phyloP scores from a whole-genome alignment of 257 asterid genomes.

The Scutellaria galericulata region DNA sequence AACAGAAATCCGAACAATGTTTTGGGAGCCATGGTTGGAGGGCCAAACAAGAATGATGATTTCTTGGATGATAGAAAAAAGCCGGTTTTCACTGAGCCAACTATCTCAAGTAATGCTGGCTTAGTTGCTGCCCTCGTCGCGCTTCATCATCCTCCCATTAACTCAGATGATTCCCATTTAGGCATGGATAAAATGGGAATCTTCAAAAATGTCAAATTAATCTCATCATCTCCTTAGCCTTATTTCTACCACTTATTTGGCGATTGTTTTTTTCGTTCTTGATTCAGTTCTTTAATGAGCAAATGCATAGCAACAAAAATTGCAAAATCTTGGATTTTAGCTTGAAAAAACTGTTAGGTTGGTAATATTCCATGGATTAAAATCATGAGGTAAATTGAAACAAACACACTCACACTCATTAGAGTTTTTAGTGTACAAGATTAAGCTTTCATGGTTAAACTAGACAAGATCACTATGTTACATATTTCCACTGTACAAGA shows the following conservation, averaged over 20 bases:
- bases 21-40: no score
- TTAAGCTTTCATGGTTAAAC: constrained; percentile 15
- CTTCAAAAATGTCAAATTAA: constrained; percentile 46
- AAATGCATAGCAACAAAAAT: background rate
- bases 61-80: constrained; percentile 52
- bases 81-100: constrained; percentile 56
- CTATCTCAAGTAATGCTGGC: constrained; percentile 60
- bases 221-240: background rate
- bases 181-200: constrained; percentile 59
- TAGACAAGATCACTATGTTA: constrained; percentile 29
- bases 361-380: background rate
- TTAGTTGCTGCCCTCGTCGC: constrained; percentile 62
- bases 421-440: background rate
- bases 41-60: constrained; percentile 46
- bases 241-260: no score
- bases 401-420: background rate
- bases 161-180: constrained; percentile 33
- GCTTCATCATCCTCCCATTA: constrained; percentile 45
- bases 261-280: no score
- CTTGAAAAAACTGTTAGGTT: background rate
- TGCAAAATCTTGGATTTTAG: background rate
- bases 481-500: constrained; percentile 39
- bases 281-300: background rate
- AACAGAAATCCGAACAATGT: constrained; percentile 46
- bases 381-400: constrained; percentile 22